Base-by-base conservation (phyloP, 116 monocot species). In the Dioscorea cayenensis region DNA sequence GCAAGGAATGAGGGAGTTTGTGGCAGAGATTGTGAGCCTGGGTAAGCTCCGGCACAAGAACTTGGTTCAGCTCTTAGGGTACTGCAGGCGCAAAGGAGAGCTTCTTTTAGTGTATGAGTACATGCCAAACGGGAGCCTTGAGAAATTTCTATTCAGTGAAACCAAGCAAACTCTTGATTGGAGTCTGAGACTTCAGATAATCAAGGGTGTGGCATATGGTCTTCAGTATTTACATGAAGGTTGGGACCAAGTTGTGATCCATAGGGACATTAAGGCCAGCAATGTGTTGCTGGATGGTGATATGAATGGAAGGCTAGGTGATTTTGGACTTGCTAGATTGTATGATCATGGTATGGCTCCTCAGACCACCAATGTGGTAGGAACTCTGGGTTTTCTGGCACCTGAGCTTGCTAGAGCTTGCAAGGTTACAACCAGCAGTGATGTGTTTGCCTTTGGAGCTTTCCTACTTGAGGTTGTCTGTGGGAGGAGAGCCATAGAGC, bases 141-240 rank as follows among this genome's bases (percentile, higher is more conserved):
- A 82, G 17, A 77, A 70, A n/a, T 82, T 77, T 22, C 29, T 82
- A 5, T 77, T 77, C 11, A 59, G 32, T 14, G 13, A 69, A 64
- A 68, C 22, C 1, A 77, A 60, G 36, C 65, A 69, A 2, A 35
- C 65, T 59, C 73, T 82, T 14, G 72, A 51, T 49, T 82, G 82
- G 82, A 28, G 11, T 11, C 52, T 49, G 49, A 68, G 82, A 23
- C 73, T 82, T 51, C 51, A 60, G 14, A 77, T 82, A 36, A 66
- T 82, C 50, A 75, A 78, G 38, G 85, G 85, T 11, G 85, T 89
- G 10, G 89, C 89, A 6, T 71, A 78, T 10, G 83, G 82, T 3
- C 85, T 89, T 16, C 73, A 78, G n/a, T 89, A 89, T 64, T 77
- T 89, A 36, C 89, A 89, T 73, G 89, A 89, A 72, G 86, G 83